phyloP scores from a whole-genome alignment of 169 alveolate species.

The Cryptosporidium felis region DNA sequence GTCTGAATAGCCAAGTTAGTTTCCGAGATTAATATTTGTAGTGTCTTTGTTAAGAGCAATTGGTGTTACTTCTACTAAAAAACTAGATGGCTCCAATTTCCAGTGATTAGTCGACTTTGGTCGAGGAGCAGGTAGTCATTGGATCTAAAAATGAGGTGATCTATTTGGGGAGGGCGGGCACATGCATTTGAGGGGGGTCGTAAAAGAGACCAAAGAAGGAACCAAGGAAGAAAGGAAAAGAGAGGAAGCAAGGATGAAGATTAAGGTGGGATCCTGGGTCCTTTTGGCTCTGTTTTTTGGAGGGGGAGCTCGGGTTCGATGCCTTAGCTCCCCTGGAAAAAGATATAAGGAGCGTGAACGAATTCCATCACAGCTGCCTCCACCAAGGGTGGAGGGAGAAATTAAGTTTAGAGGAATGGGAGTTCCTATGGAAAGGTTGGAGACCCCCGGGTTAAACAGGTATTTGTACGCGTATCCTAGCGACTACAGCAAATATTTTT shows the following conservation, averaged over 20 bases:
- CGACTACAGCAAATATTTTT: neutral
- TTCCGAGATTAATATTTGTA: too few species aligned
- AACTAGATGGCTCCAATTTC: too few species aligned
- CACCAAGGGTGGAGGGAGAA: conserved; percentile 45
- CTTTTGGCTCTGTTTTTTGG: neutral
- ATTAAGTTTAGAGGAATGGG: too few species aligned
- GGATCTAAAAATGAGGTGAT: conserved; percentile 15
- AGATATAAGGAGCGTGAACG: conserved; percentile 19
- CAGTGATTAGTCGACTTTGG: too few species aligned
- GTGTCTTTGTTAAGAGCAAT: too few species aligned
- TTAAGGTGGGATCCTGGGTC: neutral
- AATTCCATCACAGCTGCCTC: conserved; percentile 37
- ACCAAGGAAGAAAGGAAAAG: neutral
- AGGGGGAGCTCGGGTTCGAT: neutral
- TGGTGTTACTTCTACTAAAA: too few species aligned
- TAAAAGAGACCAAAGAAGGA: too few species aligned
- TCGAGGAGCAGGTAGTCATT: neutral
- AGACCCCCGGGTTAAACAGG: neutral
- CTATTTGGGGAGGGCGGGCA: conserved; percentile 22
- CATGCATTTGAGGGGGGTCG: neutral
- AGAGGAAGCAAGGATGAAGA: conserved; percentile 5
- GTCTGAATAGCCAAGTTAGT: neutral
- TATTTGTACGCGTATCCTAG: conserved; percentile 46
- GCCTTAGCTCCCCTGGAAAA: neutral
- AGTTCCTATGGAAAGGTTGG: too few species aligned